These are phyloP conservation scores for Debaryomyces fabryi DNA, from an alignment of 1,139 yeast genomes.

Conservation along the genomic window DNA sequence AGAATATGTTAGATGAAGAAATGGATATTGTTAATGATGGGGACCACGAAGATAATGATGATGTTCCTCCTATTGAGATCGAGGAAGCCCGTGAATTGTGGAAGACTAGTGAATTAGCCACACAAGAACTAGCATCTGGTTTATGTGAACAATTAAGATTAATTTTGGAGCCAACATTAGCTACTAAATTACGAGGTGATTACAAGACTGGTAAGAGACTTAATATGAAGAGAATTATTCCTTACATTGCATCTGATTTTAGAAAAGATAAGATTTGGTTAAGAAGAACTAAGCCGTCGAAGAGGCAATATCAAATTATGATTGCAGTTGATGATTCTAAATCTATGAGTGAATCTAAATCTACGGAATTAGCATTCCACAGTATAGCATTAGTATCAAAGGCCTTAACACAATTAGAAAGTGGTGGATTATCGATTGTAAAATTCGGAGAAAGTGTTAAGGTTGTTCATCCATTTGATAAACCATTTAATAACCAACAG, in stretches of 20 bases:
- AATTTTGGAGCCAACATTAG: slow-evolving; percentile 92
- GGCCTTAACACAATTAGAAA: slow-evolving; percentile 90
- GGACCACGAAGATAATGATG: slow-evolving; percentile 27
- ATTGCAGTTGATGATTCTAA: slow-evolving; percentile 96
- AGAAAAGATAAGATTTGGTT: slow-evolving; percentile 98
- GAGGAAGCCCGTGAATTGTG: slow-evolving; percentile 78
- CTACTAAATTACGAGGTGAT: slow-evolving; percentile 93
- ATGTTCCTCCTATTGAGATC: slow-evolving; percentile 49
- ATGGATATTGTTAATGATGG: slow-evolving; percentile 15
- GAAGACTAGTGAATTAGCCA: slow-evolving; percentile 79
- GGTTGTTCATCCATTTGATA: slow-evolving; percentile 88
- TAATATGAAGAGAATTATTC: slow-evolving; percentile 96
- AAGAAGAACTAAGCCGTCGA: slow-evolving; percentile 95
- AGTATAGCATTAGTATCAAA: slow-evolving; percentile 93
- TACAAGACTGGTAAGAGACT: slow-evolving; percentile 96
- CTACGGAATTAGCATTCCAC: slow-evolving; percentile 90
- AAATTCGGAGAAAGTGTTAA: slow-evolving; percentile 85
- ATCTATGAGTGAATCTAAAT: slow-evolving; percentile 93
- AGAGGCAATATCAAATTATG: slow-evolving; percentile 97
- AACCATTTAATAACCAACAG: slow-evolving; percentile 74
- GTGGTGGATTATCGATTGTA: slow-evolving; percentile 90
- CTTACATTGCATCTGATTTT: slow-evolving; percentile 97
- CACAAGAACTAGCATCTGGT: slow-evolving; percentile 84
- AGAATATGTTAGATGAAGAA: slow-evolving; percentile 29
- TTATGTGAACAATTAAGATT: slow-evolving; percentile 91